Evolutionary conservation across 2,329 filamentous ascomycete species (phyloP).

Genomic region (Fusarium equiseti): DNA sequence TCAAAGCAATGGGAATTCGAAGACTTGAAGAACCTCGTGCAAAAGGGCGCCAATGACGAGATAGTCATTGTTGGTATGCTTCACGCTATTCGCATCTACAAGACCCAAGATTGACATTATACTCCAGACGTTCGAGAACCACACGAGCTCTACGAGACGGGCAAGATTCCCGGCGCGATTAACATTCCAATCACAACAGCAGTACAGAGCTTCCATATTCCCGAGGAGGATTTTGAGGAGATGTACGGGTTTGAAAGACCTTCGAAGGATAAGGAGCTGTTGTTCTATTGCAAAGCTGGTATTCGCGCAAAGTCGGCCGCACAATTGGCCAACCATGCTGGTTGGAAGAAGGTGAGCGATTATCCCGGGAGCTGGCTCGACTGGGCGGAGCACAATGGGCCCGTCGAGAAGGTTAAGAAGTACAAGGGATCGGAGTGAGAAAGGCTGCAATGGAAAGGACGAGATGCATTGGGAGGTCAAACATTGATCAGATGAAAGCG

Average conservation of each 20-base stretch:
- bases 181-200: constrained; percentile 84
- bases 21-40: constrained; percentile 58
- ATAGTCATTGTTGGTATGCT: constrained; percentile 62
- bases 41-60: constrained; percentile 41
- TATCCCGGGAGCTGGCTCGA: constrained; percentile 84
- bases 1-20: constrained; percentile 62
- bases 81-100: neutral
- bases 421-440: constrained; percentile 44
- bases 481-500: constrained; percentile 33
- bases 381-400: constrained; percentile 81
- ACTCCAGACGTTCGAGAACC: constrained; percentile 79
- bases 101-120: neutral
- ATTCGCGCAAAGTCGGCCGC: constrained; percentile 85
- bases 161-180: constrained; percentile 82
- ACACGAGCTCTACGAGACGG: constrained; percentile 70
- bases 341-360: constrained; percentile 78
- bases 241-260: constrained; percentile 82
- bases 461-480: neutral
- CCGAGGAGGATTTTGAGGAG: constrained; percentile 83
- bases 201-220: constrained; percentile 83
- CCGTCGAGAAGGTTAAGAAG: constrained; percentile 52
- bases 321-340: constrained; percentile 78
- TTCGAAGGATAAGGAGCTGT: constrained; percentile 65
- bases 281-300: constrained; percentile 96
- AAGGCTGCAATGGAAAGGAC: neutral